phyloP scores from a whole-genome alignment of 352 stramenopile genomes.

The Pythium apleroticum region DNA sequence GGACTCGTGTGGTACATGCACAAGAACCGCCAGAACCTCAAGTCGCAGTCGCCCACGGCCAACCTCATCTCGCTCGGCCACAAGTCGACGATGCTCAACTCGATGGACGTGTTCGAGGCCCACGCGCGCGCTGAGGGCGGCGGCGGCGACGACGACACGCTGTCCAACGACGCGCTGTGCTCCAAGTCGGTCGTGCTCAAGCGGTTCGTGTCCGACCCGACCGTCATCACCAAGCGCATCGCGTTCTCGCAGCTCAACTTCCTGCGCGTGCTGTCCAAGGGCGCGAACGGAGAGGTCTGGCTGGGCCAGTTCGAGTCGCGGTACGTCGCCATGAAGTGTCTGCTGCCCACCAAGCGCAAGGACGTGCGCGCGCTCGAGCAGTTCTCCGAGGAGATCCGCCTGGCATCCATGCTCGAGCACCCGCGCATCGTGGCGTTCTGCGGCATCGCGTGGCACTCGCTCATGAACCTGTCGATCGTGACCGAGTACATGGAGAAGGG shows the following conservation, averaged over 20 bases:
- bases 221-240: slow-evolving; percentile 74
- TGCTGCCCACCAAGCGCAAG: slow-evolving; percentile 63
- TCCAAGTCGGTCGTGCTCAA: slow-evolving; percentile 50
- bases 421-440: slow-evolving; percentile 82
- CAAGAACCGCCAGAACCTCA: slow-evolving; percentile 40
- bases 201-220: slow-evolving; percentile 64
- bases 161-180: slow-evolving; percentile 73
- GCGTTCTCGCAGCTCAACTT: slow-evolving; percentile 76
- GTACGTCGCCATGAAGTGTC: slow-evolving; percentile 79
- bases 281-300: slow-evolving; percentile 81
- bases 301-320: slow-evolving; percentile 71
- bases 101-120: slow-evolving; percentile 30
- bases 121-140: slow-evolving; percentile 33
- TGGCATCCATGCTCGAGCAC: slow-evolving; percentile 76
- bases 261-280: slow-evolving; percentile 65
- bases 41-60: slow-evolving; percentile 24
- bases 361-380: slow-evolving; percentile 62
- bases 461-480: slow-evolving; percentile 71
- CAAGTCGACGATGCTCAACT: slow-evolving; percentile 19
- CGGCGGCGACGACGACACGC: slow-evolving; percentile 37
- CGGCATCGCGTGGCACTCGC: slow-evolving; percentile 76
- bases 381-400: slow-evolving; percentile 81
- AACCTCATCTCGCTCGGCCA: slow-evolving; percentile 21
- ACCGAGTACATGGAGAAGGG: slow-evolving; percentile 82
- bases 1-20: slow-evolving; percentile 54